Evolutionary conservation across 306 rosid genomes (phyloP), one percentile per base, ranked within the genome.

Genomic region (Biancaea sappan): DNA sequence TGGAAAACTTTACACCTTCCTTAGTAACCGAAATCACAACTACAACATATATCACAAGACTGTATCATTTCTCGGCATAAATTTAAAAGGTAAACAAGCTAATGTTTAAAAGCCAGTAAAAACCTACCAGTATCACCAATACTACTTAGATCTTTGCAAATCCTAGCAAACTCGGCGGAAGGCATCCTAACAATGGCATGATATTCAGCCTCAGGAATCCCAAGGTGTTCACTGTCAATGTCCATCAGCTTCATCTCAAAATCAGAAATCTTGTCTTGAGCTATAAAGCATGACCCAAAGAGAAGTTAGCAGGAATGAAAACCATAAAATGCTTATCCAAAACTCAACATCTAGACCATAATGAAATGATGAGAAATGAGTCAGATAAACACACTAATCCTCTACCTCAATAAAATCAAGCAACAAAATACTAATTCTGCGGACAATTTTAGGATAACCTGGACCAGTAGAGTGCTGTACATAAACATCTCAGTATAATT

Each of bases 181-280:
- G 97, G 97, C 99, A 95, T 95, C 81, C 89, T 86, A 34, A 95
- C 96, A 82, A 90, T 90, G 5, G 99, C 95, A 44, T 95, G 97
- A 72, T 90, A 92, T 54, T 95, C 98, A 18, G 97, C 92, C 87
- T 92, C 99, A 0, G 98, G 99, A 58, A 95, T 92, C 38, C 98
- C 97, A 61, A 95, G 99, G 48, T 90, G 99, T 59, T 95, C 99
- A 21, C 98, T 95, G 56, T 95, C 99, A 2, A 92, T 95, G 80
- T 92, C 98, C 99, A 95, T 95, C 80, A 92, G 72, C 82, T 92
- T 95, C 98, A 95, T 95, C 90, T 95, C 99, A 72, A 95, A 95
- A 79, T 92, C 97, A 4, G 98, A 85, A 72, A 92, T 92, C 67
- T 95, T 95, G 5, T 92, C 96, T 76, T 95, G 98, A 0, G 86